Percentiles rank a stretch among this genome's conserved stretches.
These are phyloP conservation scores for Parasitella parasitica DNA, from an alignment of 371 early-diverging fungal genomes.

Conservation along the genomic window DNA sequence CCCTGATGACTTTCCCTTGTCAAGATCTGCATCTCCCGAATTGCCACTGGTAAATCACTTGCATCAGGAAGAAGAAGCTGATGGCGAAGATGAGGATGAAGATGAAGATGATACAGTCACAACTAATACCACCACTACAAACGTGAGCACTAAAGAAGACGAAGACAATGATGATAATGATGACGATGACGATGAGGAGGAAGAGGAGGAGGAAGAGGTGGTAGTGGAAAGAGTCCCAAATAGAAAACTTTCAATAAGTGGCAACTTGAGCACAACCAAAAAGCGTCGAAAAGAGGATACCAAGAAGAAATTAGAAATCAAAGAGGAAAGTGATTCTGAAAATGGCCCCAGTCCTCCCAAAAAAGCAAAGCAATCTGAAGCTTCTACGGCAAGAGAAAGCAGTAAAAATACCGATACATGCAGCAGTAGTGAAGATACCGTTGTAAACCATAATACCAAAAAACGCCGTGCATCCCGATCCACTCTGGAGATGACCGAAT, in stretches of 20 bases:
- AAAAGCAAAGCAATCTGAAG: not conserved
- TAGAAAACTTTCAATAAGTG: not conserved
- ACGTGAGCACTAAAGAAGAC: not conserved
- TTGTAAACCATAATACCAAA: not conserved
- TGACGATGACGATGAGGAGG: not conserved
- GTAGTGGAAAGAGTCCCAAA: not conserved
- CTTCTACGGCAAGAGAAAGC: not conserved
- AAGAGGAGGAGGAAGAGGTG: not conserved
- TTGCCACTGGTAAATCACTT: constrained; percentile 3
- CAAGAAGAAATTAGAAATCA: not conserved
- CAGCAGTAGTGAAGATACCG: not conserved
- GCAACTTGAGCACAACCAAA: not conserved
- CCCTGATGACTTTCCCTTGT: constrained; percentile 42
- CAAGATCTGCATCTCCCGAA: constrained; percentile 37
- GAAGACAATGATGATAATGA: not conserved
- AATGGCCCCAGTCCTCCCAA: not conserved
- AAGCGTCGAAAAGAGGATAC: not conserved
- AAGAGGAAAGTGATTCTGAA: not conserved
- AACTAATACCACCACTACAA: not conserved
- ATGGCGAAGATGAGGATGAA: constrained; percentile 1
- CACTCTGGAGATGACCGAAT: not conserved
- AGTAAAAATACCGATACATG: not conserved
- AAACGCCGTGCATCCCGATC: not conserved
- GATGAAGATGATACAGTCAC: not conserved
- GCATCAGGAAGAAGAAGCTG: not conserved